A percentile compares a stretch with the other conserved stretches of the same genome.
Conservation (phyloP, 2,329 filamentous ascomycete genomes). For the Exophiala viscosa region DNA sequence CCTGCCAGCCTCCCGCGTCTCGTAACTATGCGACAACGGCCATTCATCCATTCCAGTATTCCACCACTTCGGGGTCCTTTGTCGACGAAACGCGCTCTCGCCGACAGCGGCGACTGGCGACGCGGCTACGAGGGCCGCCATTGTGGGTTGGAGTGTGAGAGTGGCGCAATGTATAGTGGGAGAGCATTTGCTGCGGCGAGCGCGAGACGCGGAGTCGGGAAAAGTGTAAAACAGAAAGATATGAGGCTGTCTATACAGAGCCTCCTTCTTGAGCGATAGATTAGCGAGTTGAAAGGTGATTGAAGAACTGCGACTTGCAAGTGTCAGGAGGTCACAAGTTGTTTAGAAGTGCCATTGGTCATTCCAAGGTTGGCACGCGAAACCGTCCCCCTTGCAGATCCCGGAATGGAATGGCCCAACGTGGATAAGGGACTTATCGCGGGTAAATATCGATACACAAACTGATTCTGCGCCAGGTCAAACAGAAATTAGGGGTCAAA, state of each 20-base stretch:
- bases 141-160: slow-evolving; percentile 32
- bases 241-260: slow-evolving; percentile 16
- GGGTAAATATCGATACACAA: slow-evolving; percentile 23
- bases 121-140: slow-evolving; percentile 46
- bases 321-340: slow-evolving; percentile 25
- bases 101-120: slow-evolving; percentile 38
- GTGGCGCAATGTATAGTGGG: slow-evolving; percentile 5
- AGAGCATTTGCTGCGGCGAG: slow-evolving; percentile 23
- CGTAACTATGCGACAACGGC: slow-evolving; percentile 28
- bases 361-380: background rate
- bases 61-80: slow-evolving; percentile 39
- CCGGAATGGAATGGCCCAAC: background rate
- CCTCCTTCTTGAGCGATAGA: slow-evolving; percentile 7
- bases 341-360: slow-evolving; percentile 12
- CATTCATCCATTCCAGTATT: slow-evolving; percentile 46
- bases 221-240: background rate
- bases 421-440: too few species aligned
- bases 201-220: slow-evolving; percentile 3
- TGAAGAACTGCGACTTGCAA: slow-evolving; percentile 4
- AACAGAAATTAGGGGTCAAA: slow-evolving; percentile 10
- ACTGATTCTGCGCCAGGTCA: background rate
- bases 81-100: slow-evolving; percentile 41
- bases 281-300: slow-evolving; percentile 10
- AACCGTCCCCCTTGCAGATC: slow-evolving; percentile 3
- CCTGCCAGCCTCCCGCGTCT: slow-evolving; percentile 31